Conservation (phyloP, 495 filamentous ascomycete genomes). For the Symbiotaphrina buchneri region DNA sequence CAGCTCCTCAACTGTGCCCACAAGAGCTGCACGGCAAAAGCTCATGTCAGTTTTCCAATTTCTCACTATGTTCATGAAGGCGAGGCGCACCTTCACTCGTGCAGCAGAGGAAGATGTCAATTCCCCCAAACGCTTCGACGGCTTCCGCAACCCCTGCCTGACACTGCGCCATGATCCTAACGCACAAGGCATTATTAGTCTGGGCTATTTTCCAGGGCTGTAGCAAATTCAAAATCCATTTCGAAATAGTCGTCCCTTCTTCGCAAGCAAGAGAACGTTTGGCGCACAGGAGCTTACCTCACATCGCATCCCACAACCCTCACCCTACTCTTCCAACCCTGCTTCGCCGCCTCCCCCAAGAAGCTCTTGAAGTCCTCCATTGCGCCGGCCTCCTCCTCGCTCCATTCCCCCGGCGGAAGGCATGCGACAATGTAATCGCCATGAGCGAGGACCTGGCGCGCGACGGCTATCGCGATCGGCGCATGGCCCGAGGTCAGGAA, state of each 20-base stretch:
- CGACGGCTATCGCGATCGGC: slow-evolving; percentile 51
- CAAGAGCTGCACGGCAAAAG: slow-evolving; percentile 31
- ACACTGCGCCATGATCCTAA: slow-evolving; percentile 19
- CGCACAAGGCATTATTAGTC: background rate
- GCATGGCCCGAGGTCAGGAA: slow-evolving; percentile 67
- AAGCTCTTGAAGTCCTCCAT: slow-evolving; percentile 28
- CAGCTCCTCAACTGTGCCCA: slow-evolving; percentile 85
- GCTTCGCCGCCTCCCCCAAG: slow-evolving; percentile 13
- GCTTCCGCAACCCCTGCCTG: slow-evolving; percentile 78
- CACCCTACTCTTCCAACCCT: slow-evolving; percentile 14
- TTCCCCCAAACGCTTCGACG: slow-evolving; percentile 56
- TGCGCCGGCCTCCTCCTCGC: slow-evolving; percentile 19
- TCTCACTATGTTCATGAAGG: background rate
- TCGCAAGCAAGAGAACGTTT: background rate
- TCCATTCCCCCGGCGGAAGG: slow-evolving; percentile 34
- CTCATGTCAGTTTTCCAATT: slow-evolving; percentile 5
- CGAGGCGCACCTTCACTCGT: slow-evolving; percentile 47
- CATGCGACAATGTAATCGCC: slow-evolving; percentile 73
- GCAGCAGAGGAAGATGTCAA: slow-evolving; percentile 80
- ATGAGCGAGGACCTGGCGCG: slow-evolving; percentile 55
- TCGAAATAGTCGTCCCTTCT: slow-evolving; percentile 8
- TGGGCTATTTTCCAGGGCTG: background rate
- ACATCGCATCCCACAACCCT: slow-evolving; percentile 16
- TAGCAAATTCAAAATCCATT: slow-evolving; percentile 25
- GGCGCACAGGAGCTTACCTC: slow-evolving; percentile 4